Percentiles rank a stretch among this genome's conserved stretches.
phyloP scores from a whole-genome alignment of 352 stramenopile species.

The Globisporangium paroecandrum region DNA sequence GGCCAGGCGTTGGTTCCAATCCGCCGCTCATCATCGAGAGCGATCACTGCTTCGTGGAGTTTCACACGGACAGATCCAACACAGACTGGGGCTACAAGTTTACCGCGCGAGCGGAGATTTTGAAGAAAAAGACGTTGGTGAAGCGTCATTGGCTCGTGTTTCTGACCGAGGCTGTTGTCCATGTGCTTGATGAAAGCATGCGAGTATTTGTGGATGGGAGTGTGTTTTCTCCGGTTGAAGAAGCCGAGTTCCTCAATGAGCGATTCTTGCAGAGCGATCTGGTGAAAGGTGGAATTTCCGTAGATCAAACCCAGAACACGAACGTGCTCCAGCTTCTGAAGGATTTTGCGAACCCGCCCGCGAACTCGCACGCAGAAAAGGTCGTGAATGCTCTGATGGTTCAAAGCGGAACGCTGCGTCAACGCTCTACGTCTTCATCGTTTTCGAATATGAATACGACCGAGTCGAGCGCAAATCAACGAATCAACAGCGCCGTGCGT shows the following conservation, averaged over 20 bases:
- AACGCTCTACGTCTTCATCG: slow-evolving; percentile 19
- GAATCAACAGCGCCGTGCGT: slow-evolving; percentile 59
- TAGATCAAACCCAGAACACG: slow-evolving; percentile 45
- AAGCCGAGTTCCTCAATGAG: slow-evolving; percentile 49
- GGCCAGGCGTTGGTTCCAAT: slow-evolving; percentile 63
- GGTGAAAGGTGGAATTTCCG: slow-evolving; percentile 53
- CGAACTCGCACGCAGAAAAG: slow-evolving; percentile 39
- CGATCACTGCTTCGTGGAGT: slow-evolving; percentile 79
- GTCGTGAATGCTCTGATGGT: slow-evolving; percentile 42
- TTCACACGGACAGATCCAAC: slow-evolving; percentile 83
- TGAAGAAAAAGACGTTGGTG: slow-evolving; percentile 50
- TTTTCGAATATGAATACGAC: slow-evolving; percentile 39
- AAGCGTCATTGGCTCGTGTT: slow-evolving; percentile 66
- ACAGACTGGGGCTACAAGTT: slow-evolving; percentile 84
- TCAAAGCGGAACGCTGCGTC: slow-evolving; percentile 20
- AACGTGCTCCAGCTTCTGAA: slow-evolving; percentile 58
- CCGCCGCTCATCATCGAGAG: slow-evolving; percentile 73
- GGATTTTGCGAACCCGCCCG: slow-evolving; percentile 42
- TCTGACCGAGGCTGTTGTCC: slow-evolving; percentile 39
- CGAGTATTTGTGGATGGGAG: slow-evolving; percentile 50
- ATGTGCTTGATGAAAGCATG: slow-evolving; percentile 49
- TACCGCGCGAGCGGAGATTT: slow-evolving; percentile 58
- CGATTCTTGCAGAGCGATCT: slow-evolving; percentile 62
- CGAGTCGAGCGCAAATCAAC: slow-evolving; percentile 30
- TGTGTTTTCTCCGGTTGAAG: slow-evolving; percentile 42